Conservation (phyloP, 192 early-diverging fungal genomes). For the Umbelopsis sp. region DNA sequence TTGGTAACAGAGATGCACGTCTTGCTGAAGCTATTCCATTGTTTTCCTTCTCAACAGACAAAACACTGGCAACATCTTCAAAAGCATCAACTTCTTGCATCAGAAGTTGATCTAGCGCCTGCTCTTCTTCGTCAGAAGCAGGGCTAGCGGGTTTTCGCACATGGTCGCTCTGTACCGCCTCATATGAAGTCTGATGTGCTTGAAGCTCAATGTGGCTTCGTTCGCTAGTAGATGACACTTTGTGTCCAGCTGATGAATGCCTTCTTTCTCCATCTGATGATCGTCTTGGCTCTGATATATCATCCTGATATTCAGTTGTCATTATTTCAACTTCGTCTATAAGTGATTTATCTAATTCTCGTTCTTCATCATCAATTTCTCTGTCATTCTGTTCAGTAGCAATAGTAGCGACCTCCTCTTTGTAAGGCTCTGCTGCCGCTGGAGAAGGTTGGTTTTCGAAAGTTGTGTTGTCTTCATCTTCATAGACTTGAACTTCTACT, state of each 20-base stretch:
- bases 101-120: not conserved
- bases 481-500: too few relatives aligned
- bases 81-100: constrained; percentile 12
- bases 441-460: too few relatives aligned
- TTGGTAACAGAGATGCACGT: not conserved
- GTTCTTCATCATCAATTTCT: not conserved
- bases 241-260: too few relatives aligned
- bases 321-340: not conserved
- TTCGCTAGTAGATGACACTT: too few relatives aligned
- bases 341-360: not conserved
- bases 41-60: constrained; percentile 5
- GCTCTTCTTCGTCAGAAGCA: not conserved
- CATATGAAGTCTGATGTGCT: too few relatives aligned
- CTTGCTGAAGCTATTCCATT: not conserved
- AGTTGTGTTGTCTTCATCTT: too few relatives aligned
- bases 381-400: too few relatives aligned
- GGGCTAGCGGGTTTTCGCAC: not conserved
- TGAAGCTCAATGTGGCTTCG: too few relatives aligned
- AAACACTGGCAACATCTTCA: not conserved
- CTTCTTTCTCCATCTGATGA: not conserved
- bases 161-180: too few relatives aligned
- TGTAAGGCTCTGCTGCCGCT: too few relatives aligned
- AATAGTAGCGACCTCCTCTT: too few relatives aligned
- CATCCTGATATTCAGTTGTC: not conserved
- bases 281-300: not conserved